These are phyloP conservation scores for Naematelia aurantialba DNA, from an alignment of 768 basidiomycete species.

Conservation along the genomic window DNA sequence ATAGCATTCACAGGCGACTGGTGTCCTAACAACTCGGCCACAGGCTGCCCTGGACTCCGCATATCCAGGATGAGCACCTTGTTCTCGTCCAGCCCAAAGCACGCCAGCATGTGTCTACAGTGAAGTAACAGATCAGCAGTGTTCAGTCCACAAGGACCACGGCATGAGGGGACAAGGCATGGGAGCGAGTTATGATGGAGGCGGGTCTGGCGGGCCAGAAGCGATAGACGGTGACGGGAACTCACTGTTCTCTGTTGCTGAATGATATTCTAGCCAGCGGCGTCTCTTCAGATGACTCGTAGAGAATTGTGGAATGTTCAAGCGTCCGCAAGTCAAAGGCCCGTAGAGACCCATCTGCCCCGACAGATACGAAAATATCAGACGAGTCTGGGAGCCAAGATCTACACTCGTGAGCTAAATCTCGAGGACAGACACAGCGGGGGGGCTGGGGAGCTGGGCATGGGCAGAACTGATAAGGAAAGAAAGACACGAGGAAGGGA, in stretches of 20 bases:
- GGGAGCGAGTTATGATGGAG: too few relatives aligned
- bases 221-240: too few relatives aligned
- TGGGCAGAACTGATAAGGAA: not conserved
- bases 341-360: constrained; percentile 91
- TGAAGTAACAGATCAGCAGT: constrained; percentile 66
- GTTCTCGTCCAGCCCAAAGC: constrained; percentile 87
- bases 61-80: constrained; percentile 94
- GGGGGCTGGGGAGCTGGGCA: too few relatives aligned
- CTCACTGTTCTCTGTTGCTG: constrained; percentile 53
- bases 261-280: constrained; percentile 48
- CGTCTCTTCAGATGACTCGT: constrained; percentile 60
- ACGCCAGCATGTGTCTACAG: constrained; percentile 92
- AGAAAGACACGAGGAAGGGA: not conserved
- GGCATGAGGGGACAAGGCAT: too few relatives aligned
- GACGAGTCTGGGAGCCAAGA: constrained; percentile 97
- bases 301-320: constrained; percentile 96
- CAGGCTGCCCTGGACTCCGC: constrained; percentile 91
- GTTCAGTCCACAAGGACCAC: not conserved
- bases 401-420: constrained; percentile 57
- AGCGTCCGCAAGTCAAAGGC: constrained; percentile 94
- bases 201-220: too few relatives aligned
- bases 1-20: constrained; percentile 76
- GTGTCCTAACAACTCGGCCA: constrained; percentile 84
- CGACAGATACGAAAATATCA: constrained; percentile 96
- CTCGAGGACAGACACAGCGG: not conserved